Conservation (phyloP, 345 rosid species). For the Eucalyptus urophylla region DNA sequence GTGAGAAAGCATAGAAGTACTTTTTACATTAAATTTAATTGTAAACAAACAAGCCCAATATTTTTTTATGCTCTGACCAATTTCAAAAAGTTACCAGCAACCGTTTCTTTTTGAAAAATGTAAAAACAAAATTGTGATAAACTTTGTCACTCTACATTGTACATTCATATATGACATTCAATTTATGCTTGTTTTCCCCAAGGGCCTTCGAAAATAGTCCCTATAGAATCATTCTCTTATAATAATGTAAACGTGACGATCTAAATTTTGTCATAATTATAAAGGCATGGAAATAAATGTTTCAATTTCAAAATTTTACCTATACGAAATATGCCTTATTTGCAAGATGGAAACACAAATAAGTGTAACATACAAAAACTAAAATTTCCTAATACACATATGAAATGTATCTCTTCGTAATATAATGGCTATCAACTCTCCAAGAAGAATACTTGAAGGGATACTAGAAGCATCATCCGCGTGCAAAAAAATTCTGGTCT, state of each 20-base stretch:
- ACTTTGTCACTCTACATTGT: neutral
- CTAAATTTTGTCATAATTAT: neutral
- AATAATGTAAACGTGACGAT: neutral
- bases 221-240: neutral
- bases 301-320: too few relatives aligned
- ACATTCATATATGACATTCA: neutral
- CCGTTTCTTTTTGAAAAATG: neutral
- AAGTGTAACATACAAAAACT: neutral
- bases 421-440: neutral
- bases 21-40: neutral
- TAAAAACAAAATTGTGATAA: neutral
- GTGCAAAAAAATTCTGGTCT: neutral
- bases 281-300: neutral
- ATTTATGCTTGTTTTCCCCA: neutral
- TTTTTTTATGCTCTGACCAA: neutral
- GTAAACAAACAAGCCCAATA: neutral
- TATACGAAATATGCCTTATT: too few relatives aligned
- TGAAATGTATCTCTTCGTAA: neutral
- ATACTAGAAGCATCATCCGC: neutral
- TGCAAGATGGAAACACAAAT: neutral
- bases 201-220: neutral
- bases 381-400: neutral
- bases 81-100: neutral
- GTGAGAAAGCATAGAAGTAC: neutral
- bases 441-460: neutral